Base-by-base conservation (phyloP, 176 grass and related monocot species). In the Aegilops sharonensis region DNA sequence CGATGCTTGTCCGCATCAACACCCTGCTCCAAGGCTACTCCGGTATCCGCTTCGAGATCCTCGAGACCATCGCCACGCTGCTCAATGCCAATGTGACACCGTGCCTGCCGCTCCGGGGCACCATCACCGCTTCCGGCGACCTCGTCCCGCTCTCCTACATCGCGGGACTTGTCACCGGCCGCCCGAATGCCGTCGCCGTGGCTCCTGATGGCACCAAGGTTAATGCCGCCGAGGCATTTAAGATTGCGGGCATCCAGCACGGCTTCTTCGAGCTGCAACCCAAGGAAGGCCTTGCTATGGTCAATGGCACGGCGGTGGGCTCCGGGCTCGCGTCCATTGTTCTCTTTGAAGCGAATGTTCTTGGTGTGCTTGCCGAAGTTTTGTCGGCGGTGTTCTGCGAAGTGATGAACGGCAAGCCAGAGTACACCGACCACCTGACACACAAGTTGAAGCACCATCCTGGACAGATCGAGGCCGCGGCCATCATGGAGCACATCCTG, bases 401-500 rank as follows among this genome's bases (percentile, higher is more conserved):
- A 91, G 91, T 91, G 48, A 95, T 95, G 93, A 87, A 92, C 73
- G 91, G 93, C 81, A 95, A 95, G 66, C 91, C 91, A 0, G 93
- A 95, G 86, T 95, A 88, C 88, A 95, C 93, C 3, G 93, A 95
- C 81, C 93, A 95, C 81, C 89, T 93, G 5, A 93, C 91, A 7
- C 94, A 95, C 82, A 95, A 95, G 87, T 45, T 95, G 24, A 95
- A 93, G 89, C 94, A 92, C n/a, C 91, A 92, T 23, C 91, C 91
- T 0, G 91, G 91, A 14, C 91, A 92, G 80, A 92, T 92, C 14
- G 91, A 92, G 85, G 91, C 91, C 2, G 91, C 88, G 4, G 91
- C 91, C 34, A 87, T 92, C 69, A 92, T 92, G 91, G 90, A 92
- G 73, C 87, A 92, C 65, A 76, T 92, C 17, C 72, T 92, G 2